Base-by-base conservation (phyloP, 1,284 basidiomycete species). In the Trametes versicolor region DNA sequence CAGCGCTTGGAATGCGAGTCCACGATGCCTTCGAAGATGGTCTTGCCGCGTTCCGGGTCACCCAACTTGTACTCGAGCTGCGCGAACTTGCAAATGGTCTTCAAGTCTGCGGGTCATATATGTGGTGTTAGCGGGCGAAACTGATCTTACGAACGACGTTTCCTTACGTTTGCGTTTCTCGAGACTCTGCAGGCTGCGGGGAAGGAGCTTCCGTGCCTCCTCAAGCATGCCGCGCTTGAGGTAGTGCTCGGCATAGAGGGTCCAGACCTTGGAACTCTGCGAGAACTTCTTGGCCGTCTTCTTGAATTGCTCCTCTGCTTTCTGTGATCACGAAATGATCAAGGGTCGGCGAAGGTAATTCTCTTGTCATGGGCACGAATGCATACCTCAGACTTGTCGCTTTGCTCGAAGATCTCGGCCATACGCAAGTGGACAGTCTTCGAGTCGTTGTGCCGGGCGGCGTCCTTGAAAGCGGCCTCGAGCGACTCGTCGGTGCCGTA, bases 21-120 rank as follows among this genome's bases (percentile, higher is more conserved):
- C 34, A 99, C 84, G 62, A 99, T 93, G 41, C 97, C 98, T 77
- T 99, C 98, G 68, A 98, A 99, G 60, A 99, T 86, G 0, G 97
- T 99, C 75, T 94, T 92, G 23, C 96, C 98, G 54, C 97, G 89
- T 78, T 99, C 98, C 1, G 94, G 83, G 69, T 99, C 97, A 15
- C 97, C 98, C 36, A 93, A 81, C 77, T 94, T 96, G 81, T 98
- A 99, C 78, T 99, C 98, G 37, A 98, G 82, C 73, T 98, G 91
- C 0, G 97, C 97, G 76, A 99, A 98, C 73, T 92, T 93, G 47
- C 94, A 92, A 69, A 99, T 97, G 0, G 94, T 97, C 80, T 97
- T 96, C 70, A 99, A 82, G 77, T 99, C 96, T 98, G 71, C 8
- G 52, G 49, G 25, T 21, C 9, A 45, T 4, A 29, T 3, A 8